Base-by-base conservation (phyloP, 306 rosid genomes). In the Benincasa hispida region DNA sequence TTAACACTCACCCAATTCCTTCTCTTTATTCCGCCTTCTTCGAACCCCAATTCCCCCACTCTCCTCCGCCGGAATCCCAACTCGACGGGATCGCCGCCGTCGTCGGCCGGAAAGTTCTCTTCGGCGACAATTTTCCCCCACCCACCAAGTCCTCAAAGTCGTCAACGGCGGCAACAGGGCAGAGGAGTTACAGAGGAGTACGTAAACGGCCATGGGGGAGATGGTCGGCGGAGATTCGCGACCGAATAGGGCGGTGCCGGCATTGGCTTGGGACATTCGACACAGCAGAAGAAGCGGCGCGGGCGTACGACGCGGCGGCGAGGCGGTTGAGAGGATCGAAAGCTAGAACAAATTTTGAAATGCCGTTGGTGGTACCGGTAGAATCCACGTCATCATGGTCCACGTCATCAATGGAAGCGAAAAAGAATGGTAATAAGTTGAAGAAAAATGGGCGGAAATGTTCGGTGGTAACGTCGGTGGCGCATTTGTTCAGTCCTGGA, bases 181-280 rank as follows among this genome's bases (percentile, higher is more conserved):
- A 78, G 76, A 85, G 58, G 78, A 86, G 73, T 79, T 92, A 92
- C 78, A 83, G 98, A 55, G 98, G 98, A 48, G 98, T 92, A 45
- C 85, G 98, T 80, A 90, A 92, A 86, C 77, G 98, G 69, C 98
- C 98, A 2, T 92, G 98, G 98, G 98, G 98, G 3, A 82, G 98
- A 72, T 92, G 93, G 91, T 92, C 98, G 27, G 98, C 98, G 5
- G 98, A 92, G 88, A 92, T 92, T 53, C 87, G 98, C 0, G 98
- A 92, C 84, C 72, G 92, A 9, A 87, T 92, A 4, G 98, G 98
- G 5, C 77, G 91, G 54, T 92, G 98, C 87, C 81, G 98, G 22
- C 98, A 92, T 79, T 92, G 98, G 98, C 85, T 92, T 0, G 96
- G 98, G 6, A 92, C 98, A 0, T 92, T 90, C 53, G 98, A 92